Evolutionary conservation across 225 moss, liverwort and hornwort species (phyloP).

Genomic region (Neckera pumila): DNA sequence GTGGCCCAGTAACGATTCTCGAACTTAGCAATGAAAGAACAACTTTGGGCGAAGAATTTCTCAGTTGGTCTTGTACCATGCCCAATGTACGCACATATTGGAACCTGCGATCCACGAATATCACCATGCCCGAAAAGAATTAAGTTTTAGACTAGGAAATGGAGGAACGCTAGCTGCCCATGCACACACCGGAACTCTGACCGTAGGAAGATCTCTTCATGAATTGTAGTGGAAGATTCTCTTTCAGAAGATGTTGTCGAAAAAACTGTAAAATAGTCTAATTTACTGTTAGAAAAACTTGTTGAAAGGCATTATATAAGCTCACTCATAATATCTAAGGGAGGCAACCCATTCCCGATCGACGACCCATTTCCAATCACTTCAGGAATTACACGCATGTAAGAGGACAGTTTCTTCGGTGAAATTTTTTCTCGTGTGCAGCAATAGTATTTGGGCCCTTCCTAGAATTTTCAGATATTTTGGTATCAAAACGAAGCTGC

Average conservation of each 20-base stretch:
- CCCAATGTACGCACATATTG: slow-evolving; percentile 9
- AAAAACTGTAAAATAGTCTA: background rate
- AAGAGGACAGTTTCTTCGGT: no score
- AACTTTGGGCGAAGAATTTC: background rate
- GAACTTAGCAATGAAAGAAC: background rate
- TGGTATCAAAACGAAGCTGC: no score
- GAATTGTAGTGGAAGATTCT: background rate
- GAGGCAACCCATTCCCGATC: no score
- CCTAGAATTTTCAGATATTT: no score
- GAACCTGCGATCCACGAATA: slow-evolving; percentile 10
- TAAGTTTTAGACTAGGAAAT: no score
- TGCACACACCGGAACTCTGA: background rate
- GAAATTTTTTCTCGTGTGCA: no score
- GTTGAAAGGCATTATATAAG: background rate
- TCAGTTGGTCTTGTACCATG: slow-evolving; percentile 27
- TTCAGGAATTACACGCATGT: no score
- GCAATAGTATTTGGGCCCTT: no score
- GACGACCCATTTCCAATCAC: no score
- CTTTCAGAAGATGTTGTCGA: background rate
- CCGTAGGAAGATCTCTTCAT: background rate
- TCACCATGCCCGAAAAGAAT: background rate
- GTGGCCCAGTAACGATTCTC: background rate
- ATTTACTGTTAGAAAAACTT: background rate
- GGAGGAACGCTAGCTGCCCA: background rate
- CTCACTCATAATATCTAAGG: background rate